Conservation (phyloP, 805 yeast species). For the Pichia heedii region DNA sequence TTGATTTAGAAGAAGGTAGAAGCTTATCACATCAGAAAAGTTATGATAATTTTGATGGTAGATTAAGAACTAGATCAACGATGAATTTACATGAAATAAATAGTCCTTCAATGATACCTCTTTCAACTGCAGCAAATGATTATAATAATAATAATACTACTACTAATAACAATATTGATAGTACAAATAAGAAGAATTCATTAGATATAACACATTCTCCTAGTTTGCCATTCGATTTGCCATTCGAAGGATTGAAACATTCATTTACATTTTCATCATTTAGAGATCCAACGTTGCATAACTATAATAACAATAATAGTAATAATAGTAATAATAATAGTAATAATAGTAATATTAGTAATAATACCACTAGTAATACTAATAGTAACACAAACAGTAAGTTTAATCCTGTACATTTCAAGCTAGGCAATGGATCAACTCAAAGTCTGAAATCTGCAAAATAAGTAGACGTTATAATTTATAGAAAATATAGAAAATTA, state of each 20-base stretch:
- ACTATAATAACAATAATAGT: not conserved
- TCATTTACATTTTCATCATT: conserved; percentile 9
- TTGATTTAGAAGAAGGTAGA: conserved; percentile 11
- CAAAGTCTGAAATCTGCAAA: conserved; percentile 4
- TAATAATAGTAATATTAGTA: not conserved
- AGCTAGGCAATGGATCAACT: conserved; percentile 6
- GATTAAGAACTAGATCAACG: conserved; percentile 25
- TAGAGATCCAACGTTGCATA: conserved; percentile 1
- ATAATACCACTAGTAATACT: no score
- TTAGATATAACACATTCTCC: not conserved
- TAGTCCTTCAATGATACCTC: not conserved
- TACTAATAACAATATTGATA: not conserved
- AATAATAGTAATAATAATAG: not conserved
- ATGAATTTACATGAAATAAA: conserved; percentile 18
- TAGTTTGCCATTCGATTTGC: not conserved
- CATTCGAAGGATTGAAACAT: conserved; percentile 5
- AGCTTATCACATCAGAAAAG: conserved; percentile 7
- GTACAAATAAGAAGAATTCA: not conserved
- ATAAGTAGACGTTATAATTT: not conserved
- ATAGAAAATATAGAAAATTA: not conserved
- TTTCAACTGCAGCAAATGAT: not conserved
- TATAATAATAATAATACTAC: not conserved
- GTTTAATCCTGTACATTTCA: not conserved
- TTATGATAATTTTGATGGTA: conserved; percentile 9
- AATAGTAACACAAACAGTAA: not conserved